Conservation (phyloP, 169 alveolate species). For the Cystoisospora suis region DNA sequence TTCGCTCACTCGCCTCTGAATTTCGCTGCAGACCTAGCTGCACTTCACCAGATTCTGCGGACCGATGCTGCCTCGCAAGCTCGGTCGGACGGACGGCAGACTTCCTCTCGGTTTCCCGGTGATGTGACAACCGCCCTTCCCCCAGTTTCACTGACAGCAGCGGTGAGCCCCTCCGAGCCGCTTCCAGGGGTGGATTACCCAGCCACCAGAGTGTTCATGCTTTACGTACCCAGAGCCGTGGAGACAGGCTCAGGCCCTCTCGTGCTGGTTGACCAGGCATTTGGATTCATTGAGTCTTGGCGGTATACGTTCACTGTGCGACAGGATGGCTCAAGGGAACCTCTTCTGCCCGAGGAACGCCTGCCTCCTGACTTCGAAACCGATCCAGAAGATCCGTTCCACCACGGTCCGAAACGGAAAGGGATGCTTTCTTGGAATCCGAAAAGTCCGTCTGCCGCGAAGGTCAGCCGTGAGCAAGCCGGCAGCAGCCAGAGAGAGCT, state of each 20-base stretch:
- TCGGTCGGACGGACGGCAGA: neutral
- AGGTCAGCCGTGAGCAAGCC: no score
- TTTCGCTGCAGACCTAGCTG: neutral
- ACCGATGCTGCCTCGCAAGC: neutral
- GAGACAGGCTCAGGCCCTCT: neutral
- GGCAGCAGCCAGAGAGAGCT: no score
- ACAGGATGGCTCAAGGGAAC: neutral
- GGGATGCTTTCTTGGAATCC: no score
- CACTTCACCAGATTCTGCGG: neutral
- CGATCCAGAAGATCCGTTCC: no score
- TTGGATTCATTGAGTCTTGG: conserved; percentile 20
- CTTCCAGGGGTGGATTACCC: conserved; percentile 13
- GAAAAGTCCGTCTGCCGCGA: no score
- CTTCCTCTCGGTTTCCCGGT: neutral
- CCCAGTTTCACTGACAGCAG: neutral
- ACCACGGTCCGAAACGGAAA: no score
- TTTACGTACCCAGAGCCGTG: neutral
- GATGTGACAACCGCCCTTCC: conserved; percentile 2
- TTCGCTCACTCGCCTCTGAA: neutral
- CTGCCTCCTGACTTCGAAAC: conserved; percentile 18
- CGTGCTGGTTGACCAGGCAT: conserved; percentile 10
- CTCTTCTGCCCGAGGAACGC: neutral
- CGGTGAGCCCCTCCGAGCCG: neutral
- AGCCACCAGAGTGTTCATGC: neutral
- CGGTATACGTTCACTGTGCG: neutral